Evolutionary conservation across 1,284 basidiomycete species (phyloP).

Genomic region (Ceratobasidium theobromae): DNA sequence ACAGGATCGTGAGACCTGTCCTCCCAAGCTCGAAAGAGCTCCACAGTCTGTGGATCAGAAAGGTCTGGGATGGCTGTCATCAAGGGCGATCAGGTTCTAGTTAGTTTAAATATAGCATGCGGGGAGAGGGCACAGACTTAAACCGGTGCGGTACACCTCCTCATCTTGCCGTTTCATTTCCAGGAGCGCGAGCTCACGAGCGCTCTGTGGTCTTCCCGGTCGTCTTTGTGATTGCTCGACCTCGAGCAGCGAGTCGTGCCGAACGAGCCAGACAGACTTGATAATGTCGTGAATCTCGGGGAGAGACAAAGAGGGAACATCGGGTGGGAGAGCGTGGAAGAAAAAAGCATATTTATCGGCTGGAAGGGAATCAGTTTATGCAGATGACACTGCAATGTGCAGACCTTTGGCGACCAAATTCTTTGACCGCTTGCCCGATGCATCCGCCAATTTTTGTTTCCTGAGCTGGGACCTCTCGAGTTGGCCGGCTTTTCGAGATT

Average conservation of each 20-base stretch:
- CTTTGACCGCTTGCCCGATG: slow-evolving; percentile 56
- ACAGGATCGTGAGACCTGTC: slow-evolving; percentile 60
- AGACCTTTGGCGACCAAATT: slow-evolving; percentile 59
- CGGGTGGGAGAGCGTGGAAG: slow-evolving; percentile 68
- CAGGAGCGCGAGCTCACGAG: slow-evolving; percentile 70
- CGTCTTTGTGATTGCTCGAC: slow-evolving; percentile 63
- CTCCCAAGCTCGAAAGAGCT: slow-evolving; percentile 76
- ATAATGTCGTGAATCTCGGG: slow-evolving; percentile 69
- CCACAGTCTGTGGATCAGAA: slow-evolving; percentile 70
- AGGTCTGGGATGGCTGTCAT: slow-evolving; percentile 74
- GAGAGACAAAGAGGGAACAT: slow-evolving; percentile 59
- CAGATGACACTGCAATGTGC: slow-evolving; percentile 21
- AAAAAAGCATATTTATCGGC: slow-evolving; percentile 81
- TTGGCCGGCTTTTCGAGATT: slow-evolving; percentile 80
- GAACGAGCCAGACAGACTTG: slow-evolving; percentile 68
- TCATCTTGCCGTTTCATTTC: slow-evolving; percentile 67
- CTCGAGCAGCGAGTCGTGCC: slow-evolving; percentile 69
- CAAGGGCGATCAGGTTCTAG: not conserved
- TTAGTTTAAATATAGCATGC: slow-evolving; percentile 30
- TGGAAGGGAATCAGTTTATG: slow-evolving; percentile 35
- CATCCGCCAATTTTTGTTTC: slow-evolving; percentile 66
- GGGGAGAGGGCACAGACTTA: slow-evolving; percentile 55
- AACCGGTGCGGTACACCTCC: slow-evolving; percentile 77
- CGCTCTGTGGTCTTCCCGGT: slow-evolving; percentile 76
- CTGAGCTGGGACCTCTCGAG: slow-evolving; percentile 70